Base-by-base conservation (phyloP, 2,329 filamentous ascomycete species). In the Alternaria dauci region DNA sequence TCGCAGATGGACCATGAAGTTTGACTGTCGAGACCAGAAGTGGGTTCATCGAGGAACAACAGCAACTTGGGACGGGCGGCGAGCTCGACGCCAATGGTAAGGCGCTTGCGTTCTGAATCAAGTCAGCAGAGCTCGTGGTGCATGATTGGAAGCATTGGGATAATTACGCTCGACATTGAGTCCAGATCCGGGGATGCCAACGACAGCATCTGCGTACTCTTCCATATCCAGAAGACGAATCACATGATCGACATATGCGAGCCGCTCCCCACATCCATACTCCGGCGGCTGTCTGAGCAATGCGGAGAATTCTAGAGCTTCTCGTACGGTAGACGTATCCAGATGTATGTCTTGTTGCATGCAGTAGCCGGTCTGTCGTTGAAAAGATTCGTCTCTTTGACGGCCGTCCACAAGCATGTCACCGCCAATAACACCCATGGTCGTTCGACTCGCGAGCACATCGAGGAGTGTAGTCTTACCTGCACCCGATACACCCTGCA, bases 381-480 rank as follows among this genome's bases (percentile, higher is more conserved):
- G 92, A 84, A 96, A 96, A 0, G 63, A 56, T 8, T 46, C 38
- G 9, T 51, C 89, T 91, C 44, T 84, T 83, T 67, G 94, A 91
- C 46, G 90, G 86, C 26, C 62, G 16, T 52, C 89, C 18, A 93
- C 88, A 90, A 81, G 52, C 88, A 96, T 94, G 66, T 93, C 88
- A 53, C 93, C 93, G 5, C 86, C 88, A 20, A 95, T 51, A 88
- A 79, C 93, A 92, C 87, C 93, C 93, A 1, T 90, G 91, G 44
- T 51, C 11, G 90, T 89, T 74, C 93, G 89, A 61, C 89, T 90
- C 25, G 93, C 93, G 57, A 97, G 56, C 25, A 91, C 91, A 78
- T 96, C 91, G 25, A 97, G 83, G 23, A 96, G 85, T 1, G 93
- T 96, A 0, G 93, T 96, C 78, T 96, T 97, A 58, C 93, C 93